Evolutionary conservation across 1,139 yeast genomes (phyloP), one percentile per base, ranked within the genome.

Genomic region (Trichomonascaceae sp.): DNA sequence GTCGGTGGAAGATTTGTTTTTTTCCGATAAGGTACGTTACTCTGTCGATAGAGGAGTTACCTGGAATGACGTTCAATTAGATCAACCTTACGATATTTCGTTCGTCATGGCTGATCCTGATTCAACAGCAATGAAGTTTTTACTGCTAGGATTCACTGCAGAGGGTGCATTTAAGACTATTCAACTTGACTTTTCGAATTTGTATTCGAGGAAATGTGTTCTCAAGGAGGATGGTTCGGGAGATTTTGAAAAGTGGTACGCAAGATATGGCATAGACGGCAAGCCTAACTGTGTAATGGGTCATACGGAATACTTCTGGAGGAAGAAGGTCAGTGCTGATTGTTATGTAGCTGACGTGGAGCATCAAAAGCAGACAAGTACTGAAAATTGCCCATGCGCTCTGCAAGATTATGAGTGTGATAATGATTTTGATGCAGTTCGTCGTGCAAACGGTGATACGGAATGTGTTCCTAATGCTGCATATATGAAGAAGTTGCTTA

Each of bases 41-140:
- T 87, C 96, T 0, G 67, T 85, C 45, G 90, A 89, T 65, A 93
- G 87, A 66, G 96, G 96, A 39, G 65, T 71, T 18, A 69, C 83
- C 1, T 90, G 95, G 95, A 61, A 68, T 1, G 72, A 74, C 22
- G 68, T 74, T 24, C 72, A 76, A 17, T 66, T 89, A n/a, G 83
- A 81, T n/a, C 58, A 61, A 9, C 61, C 75, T 0, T 62, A 84
- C 6, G 62, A 71, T 24, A 85, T 89, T 1, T 57, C 71, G 13
- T 65, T 66, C 20, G 64, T 86, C 18, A 69, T 81, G 1, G 81
- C 91, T 0, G 80, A 87, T 1, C 77, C 83, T n/a, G 96, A 87
- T 69, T 89, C 95, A 1, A 79, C 93, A 0, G 81, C 90, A 0
- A 72, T 77, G 36, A 78, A 78, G 55, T 84, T 87, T 62, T 60